phyloP scores from a whole-genome alignment of 768 basidiomycete genomes.

The Suillus placidus region DNA sequence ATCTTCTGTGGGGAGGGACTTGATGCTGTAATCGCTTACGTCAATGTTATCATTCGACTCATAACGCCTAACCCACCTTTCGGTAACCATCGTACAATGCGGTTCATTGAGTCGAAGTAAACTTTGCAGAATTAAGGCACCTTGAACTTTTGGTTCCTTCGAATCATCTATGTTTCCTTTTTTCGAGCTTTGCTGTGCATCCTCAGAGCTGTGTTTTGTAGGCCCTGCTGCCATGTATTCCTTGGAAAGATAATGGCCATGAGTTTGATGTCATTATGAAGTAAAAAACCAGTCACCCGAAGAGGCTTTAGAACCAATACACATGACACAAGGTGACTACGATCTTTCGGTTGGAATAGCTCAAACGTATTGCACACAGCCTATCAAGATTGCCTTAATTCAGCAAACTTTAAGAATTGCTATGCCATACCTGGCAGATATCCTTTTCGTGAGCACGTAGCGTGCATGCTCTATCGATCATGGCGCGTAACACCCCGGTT shows the following conservation, averaged over 20 bases:
- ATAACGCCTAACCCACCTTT: constrained; percentile 54
- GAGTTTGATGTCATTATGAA: constrained; percentile 17
- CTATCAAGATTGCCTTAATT: constrained; percentile 40
- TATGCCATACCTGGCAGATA: constrained; percentile 56
- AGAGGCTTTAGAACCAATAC: constrained; percentile 56
- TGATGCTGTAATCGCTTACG: constrained; percentile 49
- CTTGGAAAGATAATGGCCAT: constrained; percentile 20
- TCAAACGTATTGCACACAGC: constrained; percentile 63
- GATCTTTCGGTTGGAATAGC: constrained; percentile 51
- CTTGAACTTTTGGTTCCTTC: constrained; percentile 75
- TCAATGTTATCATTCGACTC: constrained; percentile 4
- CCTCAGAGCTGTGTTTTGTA: constrained; percentile 16
- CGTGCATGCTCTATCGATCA: constrained; percentile 66
- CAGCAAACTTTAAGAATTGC: background rate
- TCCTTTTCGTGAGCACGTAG: constrained; percentile 50
- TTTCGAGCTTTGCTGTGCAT: constrained; percentile 16
- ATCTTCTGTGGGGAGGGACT: constrained; percentile 57
- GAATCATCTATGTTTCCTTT: constrained; percentile 33
- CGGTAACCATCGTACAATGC: constrained; percentile 66
- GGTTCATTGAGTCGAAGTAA: constrained; percentile 70
- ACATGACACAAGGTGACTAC: constrained; percentile 63
- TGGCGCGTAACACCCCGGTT: constrained; percentile 76
- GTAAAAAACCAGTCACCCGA: constrained; percentile 33
- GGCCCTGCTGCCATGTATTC: constrained; percentile 21
- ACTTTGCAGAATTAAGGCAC: constrained; percentile 83